A percentile compares a stretch with the other conserved stretches of the same genome.
phyloP scores from a whole-genome alignment of 2,329 filamentous ascomycete species.

The Fusarium temperatum region DNA sequence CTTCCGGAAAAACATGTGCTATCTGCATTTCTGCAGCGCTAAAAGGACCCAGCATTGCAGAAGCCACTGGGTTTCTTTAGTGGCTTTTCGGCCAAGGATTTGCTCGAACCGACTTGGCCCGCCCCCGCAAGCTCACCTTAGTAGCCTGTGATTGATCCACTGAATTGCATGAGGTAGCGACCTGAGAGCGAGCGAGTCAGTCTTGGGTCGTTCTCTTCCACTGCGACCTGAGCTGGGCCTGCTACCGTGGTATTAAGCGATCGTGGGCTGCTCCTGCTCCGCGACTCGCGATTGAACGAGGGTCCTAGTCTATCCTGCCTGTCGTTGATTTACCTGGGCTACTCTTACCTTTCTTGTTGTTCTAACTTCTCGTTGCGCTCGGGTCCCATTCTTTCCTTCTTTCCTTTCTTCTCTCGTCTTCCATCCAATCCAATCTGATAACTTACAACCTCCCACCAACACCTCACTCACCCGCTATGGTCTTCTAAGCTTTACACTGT shows the following conservation, averaged over 20 bases:
- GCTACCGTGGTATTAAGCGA: constrained; percentile 36
- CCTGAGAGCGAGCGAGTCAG: constrained; percentile 32
- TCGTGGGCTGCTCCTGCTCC: constrained; percentile 32
- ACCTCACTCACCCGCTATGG: neutral
- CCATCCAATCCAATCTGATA: constrained; percentile 5
- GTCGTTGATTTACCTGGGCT: neutral
- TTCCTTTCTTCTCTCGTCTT: constrained; percentile 10
- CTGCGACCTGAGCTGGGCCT: neutral
- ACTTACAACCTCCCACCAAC: neutral
- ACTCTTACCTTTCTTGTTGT: neutral
- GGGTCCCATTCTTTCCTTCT: constrained; percentile 29
- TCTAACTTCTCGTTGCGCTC: neutral
- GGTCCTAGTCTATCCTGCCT: neutral
- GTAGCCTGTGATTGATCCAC: constrained; percentile 24
- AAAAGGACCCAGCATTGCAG: constrained; percentile 14
- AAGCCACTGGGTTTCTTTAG: constrained; percentile 10
- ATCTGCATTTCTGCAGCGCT: constrained; percentile 5
- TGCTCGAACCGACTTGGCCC: constrained; percentile 35
- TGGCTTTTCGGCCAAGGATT: constrained; percentile 17
- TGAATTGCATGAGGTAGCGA: constrained; percentile 14
- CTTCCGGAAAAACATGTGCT: neutral
- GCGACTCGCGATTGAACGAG: constrained; percentile 8
- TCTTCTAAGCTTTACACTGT: constrained; percentile 9
- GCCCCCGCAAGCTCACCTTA: constrained; percentile 41
- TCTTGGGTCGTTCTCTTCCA: neutral